Evolutionary conservation across 1,284 basidiomycete species (phyloP).

Genomic region (Leccinum pachyderme): DNA sequence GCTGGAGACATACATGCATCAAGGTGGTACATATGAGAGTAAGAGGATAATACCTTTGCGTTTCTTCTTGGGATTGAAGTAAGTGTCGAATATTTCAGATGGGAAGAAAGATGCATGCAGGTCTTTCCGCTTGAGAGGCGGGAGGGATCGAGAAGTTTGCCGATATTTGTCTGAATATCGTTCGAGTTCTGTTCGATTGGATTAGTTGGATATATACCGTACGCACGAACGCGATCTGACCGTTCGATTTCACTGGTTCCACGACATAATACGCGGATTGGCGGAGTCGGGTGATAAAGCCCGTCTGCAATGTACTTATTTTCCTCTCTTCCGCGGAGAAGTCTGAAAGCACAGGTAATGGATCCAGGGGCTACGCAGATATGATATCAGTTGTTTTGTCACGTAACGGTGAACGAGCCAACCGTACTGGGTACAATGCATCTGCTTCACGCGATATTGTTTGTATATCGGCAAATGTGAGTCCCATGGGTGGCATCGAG

Average conservation of each 20-base stretch:
- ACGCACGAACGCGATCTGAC: slow-evolving; percentile 33
- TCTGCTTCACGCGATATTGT: slow-evolving; percentile 70
- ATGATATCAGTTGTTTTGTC: slow-evolving; percentile 19
- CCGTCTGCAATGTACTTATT: slow-evolving; percentile 63
- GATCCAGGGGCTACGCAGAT: slow-evolving; percentile 50
- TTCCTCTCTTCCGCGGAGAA: slow-evolving; percentile 60
- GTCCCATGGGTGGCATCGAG: slow-evolving; percentile 67
- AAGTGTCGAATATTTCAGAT: slow-evolving; percentile 67
- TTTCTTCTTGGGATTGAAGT: slow-evolving; percentile 72
- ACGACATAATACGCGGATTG: slow-evolving; percentile 70
- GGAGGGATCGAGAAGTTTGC: slow-evolving; percentile 55
- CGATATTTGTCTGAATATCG: slow-evolving; percentile 81
- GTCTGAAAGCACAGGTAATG: slow-evolving; percentile 62
- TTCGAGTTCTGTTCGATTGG: slow-evolving; percentile 50
- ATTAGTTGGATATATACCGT: neutral
- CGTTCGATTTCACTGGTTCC: slow-evolving; percentile 65
- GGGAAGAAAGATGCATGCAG: slow-evolving; percentile 77
- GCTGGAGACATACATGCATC: slow-evolving; percentile 19
- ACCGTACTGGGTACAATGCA: slow-evolving; percentile 73
- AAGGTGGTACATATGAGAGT: neutral
- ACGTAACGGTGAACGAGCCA: neutral
- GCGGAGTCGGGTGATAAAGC: slow-evolving; percentile 61
- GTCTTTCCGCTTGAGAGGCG: slow-evolving; percentile 64
- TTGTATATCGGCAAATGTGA: slow-evolving; percentile 76
- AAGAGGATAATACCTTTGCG: slow-evolving; percentile 42